Percentiles rank a stretch among this genome's conserved stretches.
phyloP scores from a whole-genome alignment of 495 filamentous ascomycete genomes.

The Bacidia rubella region DNA sequence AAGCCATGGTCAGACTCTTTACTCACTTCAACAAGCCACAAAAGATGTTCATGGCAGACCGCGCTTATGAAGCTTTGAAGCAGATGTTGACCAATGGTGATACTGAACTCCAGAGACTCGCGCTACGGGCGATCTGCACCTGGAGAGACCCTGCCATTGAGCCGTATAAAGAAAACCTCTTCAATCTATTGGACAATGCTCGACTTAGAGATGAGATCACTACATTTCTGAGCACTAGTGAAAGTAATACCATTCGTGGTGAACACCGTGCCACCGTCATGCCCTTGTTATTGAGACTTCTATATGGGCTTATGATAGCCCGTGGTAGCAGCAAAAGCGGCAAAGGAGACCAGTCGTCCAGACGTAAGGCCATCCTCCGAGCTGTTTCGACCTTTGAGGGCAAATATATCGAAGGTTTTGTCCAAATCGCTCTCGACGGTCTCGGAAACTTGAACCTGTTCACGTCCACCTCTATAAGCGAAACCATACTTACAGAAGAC shows the following conservation, averaged over 20 bases:
- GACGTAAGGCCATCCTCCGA: slow-evolving; percentile 51
- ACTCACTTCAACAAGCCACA: slow-evolving; percentile 72
- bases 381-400: slow-evolving; percentile 46
- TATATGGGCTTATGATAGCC: slow-evolving; percentile 81
- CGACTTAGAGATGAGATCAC: slow-evolving; percentile 85
- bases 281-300: slow-evolving; percentile 71
- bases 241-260: slow-evolving; percentile 59
- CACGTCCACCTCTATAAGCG: slow-evolving; percentile 35
- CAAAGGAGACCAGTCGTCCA: slow-evolving; percentile 46
- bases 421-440: slow-evolving; percentile 67
- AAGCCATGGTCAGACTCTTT: slow-evolving; percentile 71
- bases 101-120: slow-evolving; percentile 69
- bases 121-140: slow-evolving; percentile 71
- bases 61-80: slow-evolving; percentile 63
- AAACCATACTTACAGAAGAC: slow-evolving; percentile 36
- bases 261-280: slow-evolving; percentile 59
- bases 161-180: slow-evolving; percentile 73
- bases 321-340: slow-evolving; percentile 47
- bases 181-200: slow-evolving; percentile 81
- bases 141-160: slow-evolving; percentile 70
- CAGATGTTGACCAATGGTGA: slow-evolving; percentile 73
- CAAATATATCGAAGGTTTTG: slow-evolving; percentile 59
- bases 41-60: slow-evolving; percentile 61
- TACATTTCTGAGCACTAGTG: slow-evolving; percentile 60
- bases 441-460: slow-evolving; percentile 45